A percentile compares a stretch with the other conserved stretches of the same genome.
Evolutionary conservation across 176 grass and related monocot species (phyloP).

Genomic region (Carex scoparia): DNA sequence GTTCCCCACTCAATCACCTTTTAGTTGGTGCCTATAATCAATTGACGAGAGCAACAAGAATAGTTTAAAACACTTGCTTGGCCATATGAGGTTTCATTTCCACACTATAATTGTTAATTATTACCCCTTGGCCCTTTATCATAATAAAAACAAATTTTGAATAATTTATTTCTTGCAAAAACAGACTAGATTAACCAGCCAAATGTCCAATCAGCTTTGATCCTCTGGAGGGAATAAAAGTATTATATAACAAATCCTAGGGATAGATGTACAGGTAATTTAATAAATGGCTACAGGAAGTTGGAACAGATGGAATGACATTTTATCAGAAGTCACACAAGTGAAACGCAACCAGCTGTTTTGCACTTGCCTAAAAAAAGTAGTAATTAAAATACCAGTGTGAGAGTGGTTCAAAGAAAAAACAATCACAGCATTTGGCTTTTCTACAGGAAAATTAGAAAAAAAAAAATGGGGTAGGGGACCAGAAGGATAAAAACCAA

Average conservation of each 20-base stretch:
- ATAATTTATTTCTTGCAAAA: background rate
- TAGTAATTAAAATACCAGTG: background rate
- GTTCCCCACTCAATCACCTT: slow-evolving; percentile 24
- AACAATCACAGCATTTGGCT: background rate
- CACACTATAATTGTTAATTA: background rate
- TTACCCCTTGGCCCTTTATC: background rate
- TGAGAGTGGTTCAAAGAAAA: background rate
- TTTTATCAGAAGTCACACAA: background rate
- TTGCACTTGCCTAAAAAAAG: background rate
- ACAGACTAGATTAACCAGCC: background rate
- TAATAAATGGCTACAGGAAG: background rate
- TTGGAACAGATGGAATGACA: background rate
- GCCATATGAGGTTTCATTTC: background rate
- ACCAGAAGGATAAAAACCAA: slow-evolving; percentile 18
- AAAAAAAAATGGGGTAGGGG: background rate
- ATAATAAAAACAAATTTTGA: background rate
- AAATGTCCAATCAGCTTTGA: background rate
- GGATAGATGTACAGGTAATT: background rate
- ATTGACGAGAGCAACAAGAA: background rate
- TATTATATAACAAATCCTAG: slow-evolving; percentile 4
- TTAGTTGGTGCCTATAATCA: slow-evolving; percentile 6
- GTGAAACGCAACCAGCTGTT: slow-evolving; percentile 4
- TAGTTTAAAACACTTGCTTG: background rate
- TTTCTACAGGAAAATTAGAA: background rate
- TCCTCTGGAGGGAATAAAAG: background rate